phyloP scores from a whole-genome alignment of 2,329 filamentous ascomycete genomes.

The Sporothrix sp. region DNA sequence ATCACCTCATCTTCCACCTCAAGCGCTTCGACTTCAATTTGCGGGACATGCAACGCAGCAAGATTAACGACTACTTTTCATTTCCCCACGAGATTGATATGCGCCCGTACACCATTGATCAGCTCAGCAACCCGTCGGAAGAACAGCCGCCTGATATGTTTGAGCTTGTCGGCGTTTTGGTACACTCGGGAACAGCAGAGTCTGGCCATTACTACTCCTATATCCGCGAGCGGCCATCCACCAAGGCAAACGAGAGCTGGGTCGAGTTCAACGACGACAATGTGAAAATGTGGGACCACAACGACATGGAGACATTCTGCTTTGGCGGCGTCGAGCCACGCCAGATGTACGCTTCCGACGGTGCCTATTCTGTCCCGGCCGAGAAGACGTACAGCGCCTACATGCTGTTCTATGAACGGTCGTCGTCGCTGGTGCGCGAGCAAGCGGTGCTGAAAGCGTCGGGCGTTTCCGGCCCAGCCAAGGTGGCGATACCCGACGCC shows the following conservation, averaged over 20 bases:
- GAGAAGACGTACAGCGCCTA: constrained; percentile 83
- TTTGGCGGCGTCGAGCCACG: constrained; percentile 56
- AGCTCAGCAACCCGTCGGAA: constrained; percentile 55
- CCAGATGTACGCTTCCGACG: too few species aligned
- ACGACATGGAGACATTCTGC: constrained; percentile 66
- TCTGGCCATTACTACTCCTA: constrained; percentile 97
- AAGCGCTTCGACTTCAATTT: constrained; percentile 81
- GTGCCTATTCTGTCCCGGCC: too few species aligned
- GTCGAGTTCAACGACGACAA: constrained; percentile 91
- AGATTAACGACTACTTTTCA: constrained; percentile 91
- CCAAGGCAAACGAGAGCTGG: constrained; percentile 48
- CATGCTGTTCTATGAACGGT: constrained; percentile 93
- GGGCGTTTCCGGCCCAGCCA: constrained; percentile 31
- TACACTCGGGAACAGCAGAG: constrained; percentile 86
- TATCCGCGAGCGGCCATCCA: constrained; percentile 65
- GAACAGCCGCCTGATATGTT: constrained; percentile 63
- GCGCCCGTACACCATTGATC: constrained; percentile 79
- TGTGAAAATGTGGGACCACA: too few species aligned
- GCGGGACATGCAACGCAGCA: constrained; percentile 66
- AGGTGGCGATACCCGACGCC: constrained; percentile 34
- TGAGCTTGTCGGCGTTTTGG: constrained; percentile 87
- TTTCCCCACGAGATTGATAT: constrained; percentile 81
- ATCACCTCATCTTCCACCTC: constrained; percentile 91
- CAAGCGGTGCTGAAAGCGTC: constrained; percentile 36
- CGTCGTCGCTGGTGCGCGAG: constrained; percentile 50